phyloP scores from a whole-genome alignment of 2,329 filamentous ascomycete species.

The Paecilomyces sp. region DNA sequence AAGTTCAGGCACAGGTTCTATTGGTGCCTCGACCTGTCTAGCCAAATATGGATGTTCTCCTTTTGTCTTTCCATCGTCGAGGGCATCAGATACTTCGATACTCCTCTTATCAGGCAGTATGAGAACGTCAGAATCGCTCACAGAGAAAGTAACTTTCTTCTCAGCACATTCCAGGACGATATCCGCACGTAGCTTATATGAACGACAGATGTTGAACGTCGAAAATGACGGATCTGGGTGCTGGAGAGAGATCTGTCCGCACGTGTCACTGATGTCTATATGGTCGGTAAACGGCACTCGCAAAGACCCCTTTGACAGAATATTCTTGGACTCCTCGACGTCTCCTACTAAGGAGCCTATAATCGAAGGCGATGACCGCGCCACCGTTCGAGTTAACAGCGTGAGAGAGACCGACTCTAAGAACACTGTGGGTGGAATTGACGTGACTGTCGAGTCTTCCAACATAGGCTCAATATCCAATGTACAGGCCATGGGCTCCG shows the following conservation, averaged over 20 bases:
- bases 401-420: constrained; percentile 1
- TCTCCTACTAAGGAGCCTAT: constrained; percentile 6
- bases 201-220: constrained; percentile 7
- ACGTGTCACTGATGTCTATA: constrained; percentile 4
- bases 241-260: constrained; percentile 5
- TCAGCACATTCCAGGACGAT: neutral
- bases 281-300: neutral
- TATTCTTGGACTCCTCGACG: neutral
- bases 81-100: neutral
- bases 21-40: neutral
- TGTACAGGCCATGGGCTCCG: constrained; percentile 3
- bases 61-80: neutral
- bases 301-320: neutral
- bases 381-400: constrained; percentile 5
- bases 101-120: neutral
- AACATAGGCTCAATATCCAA: neutral
- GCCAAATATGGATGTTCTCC: neutral
- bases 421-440: neutral
- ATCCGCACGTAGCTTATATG: constrained; percentile 4
- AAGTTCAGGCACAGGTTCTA: neutral
- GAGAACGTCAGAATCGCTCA: neutral
- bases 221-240: constrained; percentile 6
- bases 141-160: neutral
- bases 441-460: neutral
- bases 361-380: constrained; percentile 7